Evolutionary conservation across 2,329 filamentous ascomycete species (phyloP), one percentile per base, ranked within the genome.

Genomic region (Neurospora sp.): DNA sequence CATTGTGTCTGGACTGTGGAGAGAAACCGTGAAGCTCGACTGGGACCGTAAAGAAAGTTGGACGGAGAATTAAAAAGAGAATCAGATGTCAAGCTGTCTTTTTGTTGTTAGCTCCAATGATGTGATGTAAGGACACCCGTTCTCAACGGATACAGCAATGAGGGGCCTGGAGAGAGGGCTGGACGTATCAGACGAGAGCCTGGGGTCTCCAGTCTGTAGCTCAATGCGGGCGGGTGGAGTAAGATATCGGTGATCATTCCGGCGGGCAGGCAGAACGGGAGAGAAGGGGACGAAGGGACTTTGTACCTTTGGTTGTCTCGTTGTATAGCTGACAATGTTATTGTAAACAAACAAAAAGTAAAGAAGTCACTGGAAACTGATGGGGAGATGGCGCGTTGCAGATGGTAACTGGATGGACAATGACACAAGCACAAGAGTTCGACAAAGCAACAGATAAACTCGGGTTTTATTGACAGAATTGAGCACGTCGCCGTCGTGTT

Each of bases 1-100:
- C 88, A 90, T 90, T 72, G 74, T 84, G 40, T 52, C 33, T 66
- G 40, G 52, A 23, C 38, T 8, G 38, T 13, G 66, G 43, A 58
- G 5, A 17, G 23, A 33, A 58, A 28, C 19, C 17, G 67, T 62
- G 39, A 70, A 66, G 19, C 28, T 62, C 23, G 38, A 67, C 28
- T 9, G 10, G 38, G 7, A 38, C 40, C 28, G 68, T 46, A n/a
- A 33, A n/a, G 58, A 66, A 9, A 38, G 33, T n/a, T 19, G 38
- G 23, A 9, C 17, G 19, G 33, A 23, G 11, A 52, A 38, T n/a
- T 17, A 17, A 38, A 66, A 58, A 46, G 15, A 33, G 23, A 17
- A 58, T 58, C 23, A 58, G 52, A 58, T 58, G 52, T 58, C 23
- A 58, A 58, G 52, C 52, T 62, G 52, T 62, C 52, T 46, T 46